Evolutionary conservation across 495 filamentous ascomycete genomes (phyloP).

Genomic region (Stereocaulon alpinum): DNA sequence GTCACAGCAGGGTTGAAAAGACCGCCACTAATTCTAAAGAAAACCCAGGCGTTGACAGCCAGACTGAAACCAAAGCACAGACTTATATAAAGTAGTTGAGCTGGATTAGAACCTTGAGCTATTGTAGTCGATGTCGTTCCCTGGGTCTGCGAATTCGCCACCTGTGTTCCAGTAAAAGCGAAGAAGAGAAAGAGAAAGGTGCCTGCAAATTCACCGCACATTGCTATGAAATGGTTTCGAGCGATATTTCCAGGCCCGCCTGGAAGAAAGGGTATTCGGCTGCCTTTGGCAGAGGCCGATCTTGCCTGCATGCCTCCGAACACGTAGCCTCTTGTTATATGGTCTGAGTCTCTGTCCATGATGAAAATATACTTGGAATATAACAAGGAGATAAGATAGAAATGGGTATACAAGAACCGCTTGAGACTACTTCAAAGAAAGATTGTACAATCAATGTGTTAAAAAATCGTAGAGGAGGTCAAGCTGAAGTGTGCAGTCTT

Average conservation of each 20-base stretch:
- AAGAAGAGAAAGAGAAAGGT: conserved; percentile 80
- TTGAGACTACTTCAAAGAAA: too few species aligned
- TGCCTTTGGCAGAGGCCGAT: conserved; percentile 4
- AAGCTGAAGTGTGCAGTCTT: neutral
- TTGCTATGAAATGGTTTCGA: conserved; percentile 47
- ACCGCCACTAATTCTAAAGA: conserved; percentile 71
- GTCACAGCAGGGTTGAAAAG: conserved; percentile 75
- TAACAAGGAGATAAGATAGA: neutral
- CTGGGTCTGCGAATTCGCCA: conserved; percentile 42
- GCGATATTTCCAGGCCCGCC: conserved; percentile 13
- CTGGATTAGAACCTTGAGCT: conserved; percentile 14
- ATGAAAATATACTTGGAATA: neutral
- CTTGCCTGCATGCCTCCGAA: conserved; percentile 6
- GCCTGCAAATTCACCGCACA: conserved; percentile 63
- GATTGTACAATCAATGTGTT: neutral
- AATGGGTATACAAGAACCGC: neutral
- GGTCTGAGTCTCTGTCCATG: neutral
- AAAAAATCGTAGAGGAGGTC: neutral
- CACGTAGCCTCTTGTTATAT: conserved; percentile 10
- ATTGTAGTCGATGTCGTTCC: conserved; percentile 9
- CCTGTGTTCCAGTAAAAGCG: conserved; percentile 66
- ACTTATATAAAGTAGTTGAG: conserved; percentile 54
- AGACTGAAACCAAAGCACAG: conserved; percentile 66
- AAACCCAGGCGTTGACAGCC: conserved; percentile 75
- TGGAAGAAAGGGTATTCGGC: conserved; percentile 6